These are phyloP conservation scores for Pisolithus thermaeus DNA, from an alignment of 1,284 basidiomycete genomes.

Conservation along the genomic window DNA sequence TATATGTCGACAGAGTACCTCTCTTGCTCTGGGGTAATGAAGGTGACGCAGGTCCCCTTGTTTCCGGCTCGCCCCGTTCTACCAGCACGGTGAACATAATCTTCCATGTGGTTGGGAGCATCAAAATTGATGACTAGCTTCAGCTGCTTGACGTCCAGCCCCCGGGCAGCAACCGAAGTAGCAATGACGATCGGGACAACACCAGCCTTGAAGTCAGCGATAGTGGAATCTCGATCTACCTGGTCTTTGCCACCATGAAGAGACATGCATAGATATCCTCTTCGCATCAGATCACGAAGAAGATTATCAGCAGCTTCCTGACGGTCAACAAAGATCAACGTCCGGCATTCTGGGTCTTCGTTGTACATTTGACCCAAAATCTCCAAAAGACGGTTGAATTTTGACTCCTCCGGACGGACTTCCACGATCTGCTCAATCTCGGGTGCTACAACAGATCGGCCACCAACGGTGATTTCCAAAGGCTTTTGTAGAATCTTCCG, in stretches of 20 bases:
- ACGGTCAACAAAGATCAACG: conserved; percentile 97
- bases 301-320: conserved; percentile 98
- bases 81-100: conserved; percentile 98
- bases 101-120: conserved; percentile 99
- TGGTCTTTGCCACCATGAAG: conserved; percentile 99
- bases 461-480: conserved; percentile 96
- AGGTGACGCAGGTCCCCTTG: conserved; percentile 96
- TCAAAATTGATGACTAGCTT: conserved; percentile 99
- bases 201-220: conserved; percentile 96
- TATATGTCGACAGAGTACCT: conserved; percentile 96
- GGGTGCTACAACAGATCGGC: conserved; percentile 93
- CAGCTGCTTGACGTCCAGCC: conserved; percentile 96
- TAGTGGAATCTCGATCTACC: conserved; percentile 95
- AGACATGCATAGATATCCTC: conserved; percentile 95
- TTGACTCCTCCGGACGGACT: conserved; percentile 86
- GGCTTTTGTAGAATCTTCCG: conserved; percentile 91
- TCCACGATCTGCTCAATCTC: conserved; percentile 99
- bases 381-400: conserved; percentile 95
- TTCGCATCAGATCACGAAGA: conserved; percentile 91
- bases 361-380: conserved; percentile 97
- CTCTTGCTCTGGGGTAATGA: conserved; percentile 97
- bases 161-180: conserved; percentile 95
- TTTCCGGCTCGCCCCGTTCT: conserved; percentile 97
- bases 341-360: conserved; percentile 84
- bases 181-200: conserved; percentile 97